phyloP scores from a whole-genome alignment of 2,329 filamentous ascomycete species.

The Paracoccidioides brasiliensis region DNA sequence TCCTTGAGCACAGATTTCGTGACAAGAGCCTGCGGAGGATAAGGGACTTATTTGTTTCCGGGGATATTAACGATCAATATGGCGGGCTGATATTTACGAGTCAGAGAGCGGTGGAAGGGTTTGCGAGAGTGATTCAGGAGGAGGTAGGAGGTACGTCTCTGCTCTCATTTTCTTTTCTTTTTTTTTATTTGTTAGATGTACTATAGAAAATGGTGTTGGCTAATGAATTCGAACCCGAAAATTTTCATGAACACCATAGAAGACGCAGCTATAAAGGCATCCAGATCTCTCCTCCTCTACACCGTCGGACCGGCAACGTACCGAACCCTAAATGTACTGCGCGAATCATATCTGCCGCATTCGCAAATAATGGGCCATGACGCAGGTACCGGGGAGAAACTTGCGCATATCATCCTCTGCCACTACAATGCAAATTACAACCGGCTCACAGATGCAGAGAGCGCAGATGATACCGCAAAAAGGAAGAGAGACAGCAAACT shows the following conservation, averaged over 20 bases:
- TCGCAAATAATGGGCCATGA: slow-evolving; percentile 62
- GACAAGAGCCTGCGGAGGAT: slow-evolving; percentile 23
- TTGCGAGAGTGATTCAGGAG: slow-evolving; percentile 24
- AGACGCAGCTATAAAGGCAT: slow-evolving; percentile 10
- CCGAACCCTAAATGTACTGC: slow-evolving; percentile 50
- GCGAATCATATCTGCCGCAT: slow-evolving; percentile 29
- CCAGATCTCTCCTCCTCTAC: slow-evolving; percentile 27
- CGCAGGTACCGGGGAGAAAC: slow-evolving; percentile 69
- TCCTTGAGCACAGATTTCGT: slow-evolving; percentile 34
- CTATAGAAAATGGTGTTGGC: not conserved
- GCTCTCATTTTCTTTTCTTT: not conserved
- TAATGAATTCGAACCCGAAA: not conserved
- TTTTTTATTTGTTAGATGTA: not conserved
- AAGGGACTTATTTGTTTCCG: slow-evolving; percentile 23
- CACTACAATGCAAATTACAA: slow-evolving; percentile 49
- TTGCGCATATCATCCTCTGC: slow-evolving; percentile 64
- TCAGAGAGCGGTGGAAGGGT: slow-evolving; percentile 36
- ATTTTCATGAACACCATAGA: not conserved
- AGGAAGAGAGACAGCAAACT: slow-evolving; percentile 30
- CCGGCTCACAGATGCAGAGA: not conserved
- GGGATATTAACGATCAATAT: slow-evolving; percentile 23
- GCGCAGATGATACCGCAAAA: not conserved
- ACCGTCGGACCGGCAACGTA: slow-evolving; percentile 40
- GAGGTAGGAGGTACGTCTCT: slow-evolving; percentile 19
- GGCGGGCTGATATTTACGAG: slow-evolving; percentile 39